A percentile compares a stretch with the other conserved stretches of the same genome.
phyloP scores from a whole-genome alignment of 2,329 filamentous ascomycete species.

The Niveomyces coronatus region DNA sequence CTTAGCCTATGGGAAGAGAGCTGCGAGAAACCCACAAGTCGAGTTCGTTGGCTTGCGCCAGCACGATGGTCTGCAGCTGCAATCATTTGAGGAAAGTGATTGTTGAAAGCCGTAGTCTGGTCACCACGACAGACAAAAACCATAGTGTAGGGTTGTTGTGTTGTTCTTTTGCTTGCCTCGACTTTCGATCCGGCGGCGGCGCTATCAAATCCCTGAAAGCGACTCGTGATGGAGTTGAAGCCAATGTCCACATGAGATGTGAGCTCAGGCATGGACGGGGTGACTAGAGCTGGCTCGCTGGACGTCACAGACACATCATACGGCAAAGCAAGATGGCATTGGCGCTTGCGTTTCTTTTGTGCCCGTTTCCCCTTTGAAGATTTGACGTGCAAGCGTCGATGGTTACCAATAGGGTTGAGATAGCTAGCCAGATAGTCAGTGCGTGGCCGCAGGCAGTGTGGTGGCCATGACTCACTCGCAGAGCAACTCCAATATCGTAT shows the following conservation, averaged over 20 bases:
- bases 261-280: slow-evolving; percentile 37
- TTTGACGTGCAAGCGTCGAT: slow-evolving; percentile 43
- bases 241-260: slow-evolving; percentile 52
- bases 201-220: slow-evolving; percentile 42
- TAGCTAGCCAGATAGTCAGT: slow-evolving; percentile 34
- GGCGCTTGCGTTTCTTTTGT: slow-evolving; percentile 39
- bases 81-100: slow-evolving; percentile 48
- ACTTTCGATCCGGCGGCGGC: neutral
- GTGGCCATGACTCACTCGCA: slow-evolving; percentile 43
- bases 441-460: neutral
- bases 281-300: slow-evolving; percentile 15
- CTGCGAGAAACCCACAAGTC: slow-evolving; percentile 53
- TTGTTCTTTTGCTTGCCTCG: neutral
- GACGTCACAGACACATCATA: slow-evolving; percentile 12
- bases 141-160: slow-evolving; percentile 30
- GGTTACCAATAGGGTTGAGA: slow-evolving; percentile 50
- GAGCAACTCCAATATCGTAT: slow-evolving; percentile 54
- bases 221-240: slow-evolving; percentile 51
- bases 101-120: slow-evolving; percentile 46
- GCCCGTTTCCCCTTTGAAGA: slow-evolving; percentile 52
- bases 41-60: slow-evolving; percentile 30
- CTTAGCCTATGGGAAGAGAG: slow-evolving; percentile 48
- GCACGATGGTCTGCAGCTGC: slow-evolving; percentile 36
- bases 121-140: slow-evolving; percentile 50
- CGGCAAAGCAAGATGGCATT: slow-evolving; percentile 17